Evolutionary conservation across 768 basidiomycete species (phyloP).

Genomic region (Paxillus ammoniavirescens): DNA sequence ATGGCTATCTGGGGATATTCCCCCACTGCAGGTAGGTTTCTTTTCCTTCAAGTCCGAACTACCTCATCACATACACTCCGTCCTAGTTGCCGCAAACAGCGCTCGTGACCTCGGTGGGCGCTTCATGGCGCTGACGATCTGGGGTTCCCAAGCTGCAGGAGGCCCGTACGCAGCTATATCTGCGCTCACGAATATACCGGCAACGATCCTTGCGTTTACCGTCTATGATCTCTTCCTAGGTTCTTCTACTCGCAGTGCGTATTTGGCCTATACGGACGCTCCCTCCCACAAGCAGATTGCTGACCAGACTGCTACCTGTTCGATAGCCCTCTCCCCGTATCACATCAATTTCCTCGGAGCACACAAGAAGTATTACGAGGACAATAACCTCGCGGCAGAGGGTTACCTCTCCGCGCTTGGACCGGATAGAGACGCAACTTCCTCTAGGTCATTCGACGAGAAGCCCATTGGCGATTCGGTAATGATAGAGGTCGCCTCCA

Average conservation of each 20-base stretch:
- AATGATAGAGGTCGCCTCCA: neutral
- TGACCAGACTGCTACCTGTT: slow-evolving; percentile 7
- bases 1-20: slow-evolving; percentile 62
- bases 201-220: slow-evolving; percentile 51
- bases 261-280: neutral
- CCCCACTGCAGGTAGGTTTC: slow-evolving; percentile 41
- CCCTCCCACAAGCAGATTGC: neutral
- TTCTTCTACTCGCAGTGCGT: slow-evolving; percentile 59
- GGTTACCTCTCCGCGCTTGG: slow-evolving; percentile 21
- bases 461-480: slow-evolving; percentile 1
- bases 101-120: slow-evolving; percentile 70
- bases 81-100: slow-evolving; percentile 57
- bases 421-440: neutral
- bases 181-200: slow-evolving; percentile 65
- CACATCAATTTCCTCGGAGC: slow-evolving; percentile 23
- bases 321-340: slow-evolving; percentile 22
- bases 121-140: slow-evolving; percentile 59
- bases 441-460: slow-evolving; percentile 12
- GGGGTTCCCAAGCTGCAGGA: slow-evolving; percentile 52
- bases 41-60: neutral
- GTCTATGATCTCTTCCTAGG: slow-evolving; percentile 57
- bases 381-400: slow-evolving; percentile 18
- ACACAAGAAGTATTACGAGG: slow-evolving; percentile 23
- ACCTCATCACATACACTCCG: neutral
- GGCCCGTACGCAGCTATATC: slow-evolving; percentile 59